Base-by-base conservation (phyloP, 1,284 basidiomycete genomes). In the Tremellales sp. region DNA sequence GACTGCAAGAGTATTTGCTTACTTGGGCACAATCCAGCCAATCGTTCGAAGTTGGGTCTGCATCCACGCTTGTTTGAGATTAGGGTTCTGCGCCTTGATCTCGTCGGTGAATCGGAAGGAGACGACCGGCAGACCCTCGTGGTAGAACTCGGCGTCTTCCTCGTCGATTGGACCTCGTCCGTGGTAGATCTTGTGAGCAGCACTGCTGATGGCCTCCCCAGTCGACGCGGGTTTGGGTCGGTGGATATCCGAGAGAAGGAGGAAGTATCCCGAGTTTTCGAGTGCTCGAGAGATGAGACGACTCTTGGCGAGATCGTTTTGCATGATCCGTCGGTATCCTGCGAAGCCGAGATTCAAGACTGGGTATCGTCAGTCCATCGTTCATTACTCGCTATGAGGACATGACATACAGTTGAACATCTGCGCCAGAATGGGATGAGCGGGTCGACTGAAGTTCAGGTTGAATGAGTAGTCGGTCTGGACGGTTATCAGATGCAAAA, bases 371-470 rank as follows among this genome's bases (percentile, higher is more conserved):
- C 8, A 22, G 9, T 52, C 22, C 7, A 36, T 9, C 18, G 22
- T 36, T 36, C 14, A 10, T 36, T 9, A 25, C 39, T 21, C 45
- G 48, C 38, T 35, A 14, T 32, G 21, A 16, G 13, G 18, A 12
- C n/a, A 4, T 14, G 10, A 50, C 67, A 50, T 40, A 69, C 68
- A 81, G 71, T 89, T 94, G 79, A 89, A 97, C 75, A 93, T 90
- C 70, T 94, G 90, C 1, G 83, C 87, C 41, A 97, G 84, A 64
- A 97, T 86, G 3, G 9, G 92, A 88, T 33, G 87, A 81, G 21
- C 64, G 1, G 69, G 90, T 8, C 92, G 82, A 35, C 87, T 90
- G 71, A 97, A 97, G 77, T 97, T 97, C 64, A 97, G 79, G 21
- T 90, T 93, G 77, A 93, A 97, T 0, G 84, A 77, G 63, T 81